These are phyloP conservation scores for Lentinus polychrous DNA, from an alignment of 1,284 basidiomycete species.

Conservation along the genomic window DNA sequence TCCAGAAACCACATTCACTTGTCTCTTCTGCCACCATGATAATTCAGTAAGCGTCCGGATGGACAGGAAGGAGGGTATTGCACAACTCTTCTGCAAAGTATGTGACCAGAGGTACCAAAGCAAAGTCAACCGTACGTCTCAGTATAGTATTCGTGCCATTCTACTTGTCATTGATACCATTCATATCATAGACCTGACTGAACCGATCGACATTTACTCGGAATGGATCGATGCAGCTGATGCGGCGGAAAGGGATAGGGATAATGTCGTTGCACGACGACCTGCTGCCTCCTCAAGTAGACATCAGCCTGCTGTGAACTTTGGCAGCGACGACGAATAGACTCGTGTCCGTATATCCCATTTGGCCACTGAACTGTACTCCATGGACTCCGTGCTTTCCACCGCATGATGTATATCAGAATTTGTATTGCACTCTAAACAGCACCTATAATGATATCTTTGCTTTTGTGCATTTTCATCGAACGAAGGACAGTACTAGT, in stretches of 20 bases:
- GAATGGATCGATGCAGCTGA: conserved; percentile 92
- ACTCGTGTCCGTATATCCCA: conserved; percentile 1
- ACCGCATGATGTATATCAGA: neutral
- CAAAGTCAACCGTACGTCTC: conserved; percentile 72
- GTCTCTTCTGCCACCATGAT: conserved; percentile 89
- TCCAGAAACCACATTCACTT: conserved; percentile 72
- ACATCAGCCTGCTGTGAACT: conserved; percentile 26
- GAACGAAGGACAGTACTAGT: no score
- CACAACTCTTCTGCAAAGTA: conserved; percentile 69
- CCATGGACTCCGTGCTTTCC: conserved; percentile 1
- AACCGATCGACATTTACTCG: conserved; percentile 86
- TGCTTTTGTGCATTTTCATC: no score
- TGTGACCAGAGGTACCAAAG: conserved; percentile 80
- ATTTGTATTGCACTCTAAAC: no score
- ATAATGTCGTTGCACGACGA: conserved; percentile 36
- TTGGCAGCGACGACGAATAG: conserved; percentile 38
- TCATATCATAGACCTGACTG: conserved; percentile 65
- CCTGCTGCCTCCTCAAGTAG: conserved; percentile 54
- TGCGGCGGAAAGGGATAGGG: conserved; percentile 62
- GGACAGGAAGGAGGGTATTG: conserved; percentile 77
- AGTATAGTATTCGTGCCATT: neutral
- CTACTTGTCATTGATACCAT: neutral
- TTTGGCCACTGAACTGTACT: conserved; percentile 6
- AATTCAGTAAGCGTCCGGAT: conserved; percentile 83
- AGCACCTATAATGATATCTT: no score